These are phyloP conservation scores for Zygoascus sp. DNA, from an alignment of 1,139 yeast species.

Conservation along the genomic window DNA sequence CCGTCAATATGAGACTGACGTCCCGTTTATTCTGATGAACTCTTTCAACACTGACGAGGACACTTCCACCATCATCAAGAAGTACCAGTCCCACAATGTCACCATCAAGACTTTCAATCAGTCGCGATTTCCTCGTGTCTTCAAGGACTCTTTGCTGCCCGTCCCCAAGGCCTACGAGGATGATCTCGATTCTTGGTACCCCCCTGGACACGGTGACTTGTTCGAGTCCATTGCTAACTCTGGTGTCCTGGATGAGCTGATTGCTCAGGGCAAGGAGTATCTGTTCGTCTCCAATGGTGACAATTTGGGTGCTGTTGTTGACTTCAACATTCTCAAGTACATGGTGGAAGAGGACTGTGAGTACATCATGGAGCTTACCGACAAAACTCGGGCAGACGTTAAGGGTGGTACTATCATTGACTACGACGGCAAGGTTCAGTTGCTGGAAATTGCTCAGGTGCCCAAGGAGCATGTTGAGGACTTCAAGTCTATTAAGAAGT, in stretches of 20 bases:
- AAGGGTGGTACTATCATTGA: slow-evolving; percentile 98
- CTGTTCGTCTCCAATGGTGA: slow-evolving; percentile 97
- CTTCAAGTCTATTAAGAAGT: slow-evolving; percentile 94
- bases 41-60: slow-evolving; percentile 97
- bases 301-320: slow-evolving; percentile 97
- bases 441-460: slow-evolving; percentile 96
- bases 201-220: slow-evolving; percentile 98
- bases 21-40: slow-evolving; percentile 94
- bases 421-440: slow-evolving; percentile 91
- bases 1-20: slow-evolving; percentile 86
- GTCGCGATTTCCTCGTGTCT: slow-evolving; percentile 93
- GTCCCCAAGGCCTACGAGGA: slow-evolving; percentile 79
- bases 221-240: slow-evolving; percentile 85
- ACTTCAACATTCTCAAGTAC: slow-evolving; percentile 82
- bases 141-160: slow-evolving; percentile 89
- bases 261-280: slow-evolving; percentile 91
- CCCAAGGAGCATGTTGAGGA: slow-evolving; percentile 99
- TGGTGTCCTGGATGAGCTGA: slow-evolving; percentile 85
- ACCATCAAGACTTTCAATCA: slow-evolving; percentile 95
- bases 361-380: slow-evolving; percentile 96
- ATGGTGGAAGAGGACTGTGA: slow-evolving; percentile 90
- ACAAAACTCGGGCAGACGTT: slow-evolving; percentile 98
- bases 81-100: slow-evolving; percentile 95
- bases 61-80: slow-evolving; percentile 91
- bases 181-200: slow-evolving; percentile 86